Base-by-base conservation (phyloP, 2,329 filamentous ascomycete genomes). In the Cladosporium phlei region DNA sequence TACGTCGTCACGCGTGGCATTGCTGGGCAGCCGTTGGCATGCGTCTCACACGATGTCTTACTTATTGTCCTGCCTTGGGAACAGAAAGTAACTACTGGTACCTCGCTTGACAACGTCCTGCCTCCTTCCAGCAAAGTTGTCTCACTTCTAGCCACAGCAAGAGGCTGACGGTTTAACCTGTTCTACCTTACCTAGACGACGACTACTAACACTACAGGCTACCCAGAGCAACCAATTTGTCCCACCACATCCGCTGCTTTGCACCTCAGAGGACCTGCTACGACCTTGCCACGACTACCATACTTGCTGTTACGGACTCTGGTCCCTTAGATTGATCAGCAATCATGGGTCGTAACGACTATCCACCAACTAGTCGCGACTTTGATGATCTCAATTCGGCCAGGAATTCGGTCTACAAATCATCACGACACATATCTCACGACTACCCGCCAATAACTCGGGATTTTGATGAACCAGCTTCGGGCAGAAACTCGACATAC, bases 321-420 rank as follows among this genome's bases (percentile, higher is more conserved):
- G 16, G 32, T 34, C 40, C 14, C 9, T 30, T 16, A 10, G 17
- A 12, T 21, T 20, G 24, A 29, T n/a, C 8, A 9, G 28, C 16
- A 17, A 14, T 35, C 25, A 45, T 45, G 42, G 42, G 42, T 34
- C 42, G 20, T 16, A 22, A 45, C 16, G 42, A 45, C 4, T 34
- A 43, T 19, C 32, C 24, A 17, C 32, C 42, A 29, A 30, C 40
- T 30, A 53, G 33, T 28, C 40, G 47, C 33, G 52, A 54, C 21
- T 37, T 33, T 25, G 45, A 49, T 10, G 51, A 52, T 27, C 10
- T 42, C 16, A 47, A 40, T 38, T 45, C 42, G 14, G 19, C 33
- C 12, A 35, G 39, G 22, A 49, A 50, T 24, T 61, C 59, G 20
- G 38, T 57, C 19, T 62, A 61, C 53, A 59, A 60, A 28, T 58